Evolutionary conservation across 1,284 basidiomycete species (phyloP).

Genomic region (Sanghuangporus weigelae): DNA sequence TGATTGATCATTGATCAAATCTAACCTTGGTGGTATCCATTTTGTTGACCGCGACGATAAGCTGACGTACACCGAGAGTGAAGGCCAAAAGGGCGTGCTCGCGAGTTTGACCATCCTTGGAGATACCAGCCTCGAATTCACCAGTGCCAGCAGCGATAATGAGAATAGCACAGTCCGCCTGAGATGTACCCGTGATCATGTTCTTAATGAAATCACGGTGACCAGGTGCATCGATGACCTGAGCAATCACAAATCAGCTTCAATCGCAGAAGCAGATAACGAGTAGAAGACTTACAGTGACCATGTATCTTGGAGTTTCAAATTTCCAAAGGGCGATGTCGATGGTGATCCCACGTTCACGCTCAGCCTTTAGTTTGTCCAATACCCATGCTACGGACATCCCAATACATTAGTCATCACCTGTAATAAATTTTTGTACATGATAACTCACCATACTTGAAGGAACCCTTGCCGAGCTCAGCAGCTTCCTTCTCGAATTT

Average conservation of each 20-base stretch:
- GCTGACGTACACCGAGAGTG: constrained; percentile 99
- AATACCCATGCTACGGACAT: constrained; percentile 86
- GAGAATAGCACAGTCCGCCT: constrained; percentile 99
- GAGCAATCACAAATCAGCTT: constrained; percentile 13
- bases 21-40: constrained; percentile 95
- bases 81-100: constrained; percentile 99
- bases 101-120: constrained; percentile 99
- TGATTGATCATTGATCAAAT: constrained; percentile 18
- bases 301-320: constrained; percentile 91
- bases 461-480: constrained; percentile 99
- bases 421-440: constrained; percentile 12
- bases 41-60: constrained; percentile 99
- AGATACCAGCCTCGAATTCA: constrained; percentile 99
- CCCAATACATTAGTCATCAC: constrained; percentile 17
- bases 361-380: constrained; percentile 99
- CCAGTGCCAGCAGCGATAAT: constrained; percentile 99
- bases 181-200: constrained; percentile 99
- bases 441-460: constrained; percentile 83
- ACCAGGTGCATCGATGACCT: constrained; percentile 98
- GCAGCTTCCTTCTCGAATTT: constrained; percentile 99
- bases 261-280: constrained; percentile 20
- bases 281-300: constrained; percentile 58
- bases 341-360: constrained; percentile 99
- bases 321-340: constrained; percentile 99
- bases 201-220: constrained; percentile 99